phyloP scores from a whole-genome alignment of 177 flowering plant genomes.

The Vitis hybrid region DNA sequence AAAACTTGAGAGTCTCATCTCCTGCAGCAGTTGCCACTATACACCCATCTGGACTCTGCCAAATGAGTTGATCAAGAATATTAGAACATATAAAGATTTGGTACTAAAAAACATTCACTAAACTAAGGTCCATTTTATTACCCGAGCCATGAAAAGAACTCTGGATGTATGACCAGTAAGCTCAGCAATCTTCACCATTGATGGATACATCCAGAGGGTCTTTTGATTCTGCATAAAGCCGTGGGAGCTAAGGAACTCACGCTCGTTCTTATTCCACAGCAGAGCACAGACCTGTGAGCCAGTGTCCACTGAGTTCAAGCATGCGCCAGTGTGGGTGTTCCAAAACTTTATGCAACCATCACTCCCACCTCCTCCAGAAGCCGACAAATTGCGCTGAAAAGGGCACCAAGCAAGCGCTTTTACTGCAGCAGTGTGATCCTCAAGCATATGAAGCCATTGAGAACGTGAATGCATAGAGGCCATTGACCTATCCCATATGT shows the following conservation, averaged over 20 bases:
- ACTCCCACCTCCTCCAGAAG: conserved; percentile 31
- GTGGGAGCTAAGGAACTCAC: conserved; percentile 31
- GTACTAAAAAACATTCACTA: too few species aligned
- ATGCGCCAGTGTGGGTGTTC: conserved; percentile 29
- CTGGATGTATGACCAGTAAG: conserved; percentile 33
- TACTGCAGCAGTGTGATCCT: conserved; percentile 25
- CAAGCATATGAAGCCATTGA: conserved; percentile 16
- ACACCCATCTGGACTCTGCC: conserved; percentile 28
- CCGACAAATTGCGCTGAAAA: conserved; percentile 34
- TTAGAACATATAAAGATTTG: too few species aligned
- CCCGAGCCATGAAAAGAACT: conserved; percentile 39
- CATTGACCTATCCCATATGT: conserved; percentile 22
- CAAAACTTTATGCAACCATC: conserved; percentile 35
- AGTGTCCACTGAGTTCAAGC: conserved; percentile 26
- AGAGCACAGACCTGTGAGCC: conserved; percentile 33
- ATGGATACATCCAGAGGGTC: conserved; percentile 27
- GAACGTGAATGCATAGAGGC: conserved; percentile 6
- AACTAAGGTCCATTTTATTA: background rate
- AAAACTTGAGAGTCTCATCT: background rate
- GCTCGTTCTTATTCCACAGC: conserved; percentile 25
- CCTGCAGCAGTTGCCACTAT: conserved; percentile 31
- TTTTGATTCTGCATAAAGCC: conserved; percentile 17
- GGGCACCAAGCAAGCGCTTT: conserved; percentile 36
- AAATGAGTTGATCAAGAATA: too few species aligned
- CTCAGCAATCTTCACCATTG: conserved; percentile 30